These are phyloP conservation scores for Thinopyrum elongatum DNA, from an alignment of 176 grass and related monocot genomes.

Conservation along the genomic window DNA sequence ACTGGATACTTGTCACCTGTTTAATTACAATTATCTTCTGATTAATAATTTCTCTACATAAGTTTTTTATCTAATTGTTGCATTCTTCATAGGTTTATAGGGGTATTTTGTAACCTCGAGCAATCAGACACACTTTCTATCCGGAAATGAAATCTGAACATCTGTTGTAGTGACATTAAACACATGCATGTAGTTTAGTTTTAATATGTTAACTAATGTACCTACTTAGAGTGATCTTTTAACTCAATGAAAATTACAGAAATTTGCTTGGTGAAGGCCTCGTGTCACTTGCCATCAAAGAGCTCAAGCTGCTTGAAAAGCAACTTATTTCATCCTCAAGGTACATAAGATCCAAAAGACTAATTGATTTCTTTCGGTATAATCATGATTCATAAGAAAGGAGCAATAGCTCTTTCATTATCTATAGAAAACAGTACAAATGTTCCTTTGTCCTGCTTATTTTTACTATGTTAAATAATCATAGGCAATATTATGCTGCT, in stretches of 20 bases:
- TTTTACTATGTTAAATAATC: not conserved
- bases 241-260: constrained; percentile 38
- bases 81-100: too few relatives aligned
- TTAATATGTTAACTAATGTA: not conserved
- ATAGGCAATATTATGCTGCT: too few relatives aligned
- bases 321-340: constrained; percentile 85
- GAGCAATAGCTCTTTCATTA: too few relatives aligned
- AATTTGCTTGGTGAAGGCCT: constrained; percentile 92
- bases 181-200: not conserved
- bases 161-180: not conserved
- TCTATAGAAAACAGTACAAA: too few relatives aligned
- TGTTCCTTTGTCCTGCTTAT: not conserved
- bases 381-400: not conserved
- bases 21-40: too few relatives aligned
- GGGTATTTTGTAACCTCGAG: too few relatives aligned
- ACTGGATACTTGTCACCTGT: too few relatives aligned
- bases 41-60: too few relatives aligned
- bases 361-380: constrained; percentile 16
- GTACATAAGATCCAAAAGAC: constrained; percentile 88
- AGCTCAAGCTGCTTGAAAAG: constrained; percentile 83
- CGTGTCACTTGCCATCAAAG: constrained; percentile 45
- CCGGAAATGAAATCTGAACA: not conserved
- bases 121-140: too few relatives aligned
- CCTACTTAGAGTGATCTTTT: not conserved
- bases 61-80: too few relatives aligned